Conservation (phyloP, 306 rosid genomes). For the Prunus salicina region DNA sequence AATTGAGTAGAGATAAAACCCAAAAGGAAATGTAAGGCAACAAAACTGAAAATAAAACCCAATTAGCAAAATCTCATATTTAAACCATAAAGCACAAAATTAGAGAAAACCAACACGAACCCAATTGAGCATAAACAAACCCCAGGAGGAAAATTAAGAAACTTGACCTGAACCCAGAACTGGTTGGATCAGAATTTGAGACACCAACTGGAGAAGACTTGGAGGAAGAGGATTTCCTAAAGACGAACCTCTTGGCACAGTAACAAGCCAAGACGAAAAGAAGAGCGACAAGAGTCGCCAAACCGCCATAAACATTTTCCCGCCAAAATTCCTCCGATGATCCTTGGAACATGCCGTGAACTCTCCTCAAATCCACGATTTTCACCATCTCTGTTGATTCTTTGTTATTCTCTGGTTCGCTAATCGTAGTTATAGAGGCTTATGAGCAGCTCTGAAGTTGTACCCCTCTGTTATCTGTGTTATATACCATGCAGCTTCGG, state of each 20-base stretch:
- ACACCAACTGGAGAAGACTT: not conserved
- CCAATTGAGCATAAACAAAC: not conserved
- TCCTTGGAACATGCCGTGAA: not conserved
- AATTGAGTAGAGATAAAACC: not conserved
- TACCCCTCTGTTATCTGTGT: not conserved
- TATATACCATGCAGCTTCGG: not conserved
- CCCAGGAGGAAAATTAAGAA: not conserved
- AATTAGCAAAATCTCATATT: not conserved
- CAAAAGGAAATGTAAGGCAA: not conserved
- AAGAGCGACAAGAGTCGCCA: conserved; percentile 46
- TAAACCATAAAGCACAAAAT: not conserved
- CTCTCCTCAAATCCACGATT: conserved; percentile 1
- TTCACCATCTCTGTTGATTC: not conserved
- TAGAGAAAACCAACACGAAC: not conserved
- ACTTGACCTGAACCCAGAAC: conserved; percentile 7
- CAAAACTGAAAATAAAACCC: not conserved
- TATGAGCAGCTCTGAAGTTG: not conserved
- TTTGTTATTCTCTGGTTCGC: not conserved
- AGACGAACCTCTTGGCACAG: conserved; percentile 22
- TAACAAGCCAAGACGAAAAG: conserved; percentile 44
- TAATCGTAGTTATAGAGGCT: not conserved
- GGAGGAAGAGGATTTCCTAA: conserved; percentile 4
- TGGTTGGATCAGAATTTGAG: conserved; percentile 22
- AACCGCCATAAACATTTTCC: conserved; percentile 46
- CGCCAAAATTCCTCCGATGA: conserved; percentile 37